Base-by-base conservation (phyloP, 306 rosid species). In the Cucumis cinereus region DNA sequence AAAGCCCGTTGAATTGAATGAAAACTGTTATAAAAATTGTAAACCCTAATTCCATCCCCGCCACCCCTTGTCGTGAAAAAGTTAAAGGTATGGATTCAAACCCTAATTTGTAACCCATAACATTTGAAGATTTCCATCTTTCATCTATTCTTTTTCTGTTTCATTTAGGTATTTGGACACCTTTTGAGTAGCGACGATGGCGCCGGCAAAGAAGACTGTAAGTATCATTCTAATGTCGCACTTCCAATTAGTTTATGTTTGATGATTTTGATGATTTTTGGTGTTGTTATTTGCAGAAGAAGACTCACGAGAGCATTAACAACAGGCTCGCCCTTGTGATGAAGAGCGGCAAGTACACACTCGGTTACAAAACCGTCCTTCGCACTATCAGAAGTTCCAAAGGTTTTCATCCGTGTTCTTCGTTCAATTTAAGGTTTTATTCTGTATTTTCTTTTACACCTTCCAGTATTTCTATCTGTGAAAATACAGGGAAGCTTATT, bases 281-380 rank as follows among this genome's bases (percentile, higher is more conserved):
- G 47, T 52, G 3, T 43, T 79, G 78, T 22, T 17, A 45, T 33
- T 33, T 78, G 82, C 82, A 82, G 82, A 85, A 85, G 88, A 85
- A 85, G 84, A 80, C 84, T 71, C 88, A 85, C 23, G 86, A 82
- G 82, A 80, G 78, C 62, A 80, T 85, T 38, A 85, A 82, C 58
- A 85, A 79, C 62, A 80, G 86, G 79, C 85, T 85, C 13, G 86
- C 86, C 20, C 84, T 82, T 2, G 86, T 85, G 55, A 75, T 85
- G 82, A 85, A 85, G 81, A 85, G 82, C 19, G 86, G 88, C 67
- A 82, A 85, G 61, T 85, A 9, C 84, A 82, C 68, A 5, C 72
- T 85, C 11, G 86, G 88, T 0, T 85, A 82, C 76, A 85, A 85
- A 79, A 85, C 88, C 33, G 86, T 85, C 19, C 79, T 85, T 53